Percentiles rank a stretch among this genome's conserved stretches.
Evolutionary conservation across 768 basidiomycete genomes (phyloP).

Genomic region (Trametes cinnabarina): DNA sequence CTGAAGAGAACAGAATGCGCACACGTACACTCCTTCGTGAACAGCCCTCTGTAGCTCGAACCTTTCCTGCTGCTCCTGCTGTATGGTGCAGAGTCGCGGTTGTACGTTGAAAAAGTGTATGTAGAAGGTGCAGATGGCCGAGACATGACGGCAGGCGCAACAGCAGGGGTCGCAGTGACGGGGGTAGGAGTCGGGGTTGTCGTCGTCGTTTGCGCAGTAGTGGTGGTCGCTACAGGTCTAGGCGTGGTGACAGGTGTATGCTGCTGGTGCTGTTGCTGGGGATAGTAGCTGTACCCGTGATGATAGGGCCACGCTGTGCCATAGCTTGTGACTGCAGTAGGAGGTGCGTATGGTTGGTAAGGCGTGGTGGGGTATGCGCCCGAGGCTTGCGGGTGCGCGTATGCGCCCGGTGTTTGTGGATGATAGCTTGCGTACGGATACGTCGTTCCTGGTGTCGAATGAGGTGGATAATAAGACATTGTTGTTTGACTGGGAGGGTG

Average conservation of each 20-base stretch:
- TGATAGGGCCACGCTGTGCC: slow-evolving; percentile 65
- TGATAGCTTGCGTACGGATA: slow-evolving; percentile 67
- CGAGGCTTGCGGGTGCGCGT: slow-evolving; percentile 16
- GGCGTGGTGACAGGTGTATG: slow-evolving; percentile 21
- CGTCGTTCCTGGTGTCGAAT: slow-evolving; percentile 44
- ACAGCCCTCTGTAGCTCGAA: slow-evolving; percentile 70
- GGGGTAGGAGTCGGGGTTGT: slow-evolving; percentile 22
- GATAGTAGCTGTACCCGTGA: slow-evolving; percentile 54
- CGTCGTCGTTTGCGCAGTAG: slow-evolving; percentile 28
- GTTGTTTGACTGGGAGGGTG: no score
- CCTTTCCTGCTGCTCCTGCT: slow-evolving; percentile 56
- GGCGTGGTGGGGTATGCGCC: slow-evolving; percentile 27
- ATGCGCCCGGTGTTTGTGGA: slow-evolving; percentile 22
- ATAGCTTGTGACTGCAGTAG: slow-evolving; percentile 67
- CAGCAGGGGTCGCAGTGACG: slow-evolving; percentile 20
- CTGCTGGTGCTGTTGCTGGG: slow-evolving; percentile 27
- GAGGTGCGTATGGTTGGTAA: slow-evolving; percentile 42
- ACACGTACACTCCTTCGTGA: slow-evolving; percentile 75
- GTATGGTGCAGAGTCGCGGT: slow-evolving; percentile 47
- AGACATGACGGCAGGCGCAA: slow-evolving; percentile 7
- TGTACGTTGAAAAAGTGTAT: slow-evolving; percentile 52
- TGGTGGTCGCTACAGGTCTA: slow-evolving; percentile 23
- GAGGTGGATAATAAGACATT: slow-evolving; percentile 38
- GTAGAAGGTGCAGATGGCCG: slow-evolving; percentile 36
- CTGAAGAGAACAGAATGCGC: neutral